Conservation (phyloP, 2,329 filamentous ascomycete genomes). For the Arthrobotrys musiformis region DNA sequence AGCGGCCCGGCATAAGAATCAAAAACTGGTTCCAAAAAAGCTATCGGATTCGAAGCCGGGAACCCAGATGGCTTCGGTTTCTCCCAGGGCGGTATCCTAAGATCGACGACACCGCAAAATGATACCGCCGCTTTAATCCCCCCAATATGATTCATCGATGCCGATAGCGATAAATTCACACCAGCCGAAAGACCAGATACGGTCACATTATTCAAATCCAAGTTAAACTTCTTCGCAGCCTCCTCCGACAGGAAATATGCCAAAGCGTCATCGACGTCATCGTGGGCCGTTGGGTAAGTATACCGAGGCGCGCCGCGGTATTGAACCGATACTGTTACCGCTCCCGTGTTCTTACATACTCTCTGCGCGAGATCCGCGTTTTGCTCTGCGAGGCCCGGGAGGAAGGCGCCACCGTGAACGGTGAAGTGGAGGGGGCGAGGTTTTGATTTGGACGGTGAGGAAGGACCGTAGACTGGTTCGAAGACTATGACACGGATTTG, state of each 20-base stretch:
- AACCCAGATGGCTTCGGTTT: conserved; percentile 62
- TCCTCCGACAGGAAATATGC: conserved; percentile 62
- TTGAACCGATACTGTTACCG: conserved; percentile 62
- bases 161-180: conserved; percentile 64
- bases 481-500: conserved; percentile 62
- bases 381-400: conserved; percentile 64
- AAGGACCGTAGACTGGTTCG: conserved; percentile 55
- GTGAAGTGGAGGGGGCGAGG: conserved; percentile 64
- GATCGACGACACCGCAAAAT: conserved; percentile 64
- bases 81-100: conserved; percentile 62
- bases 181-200: conserved; percentile 65
- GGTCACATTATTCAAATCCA: conserved; percentile 64
- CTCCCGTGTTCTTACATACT: conserved; percentile 63
- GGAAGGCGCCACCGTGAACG: conserved; percentile 65
- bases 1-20: conserved; percentile 64
- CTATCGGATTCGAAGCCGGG: conserved; percentile 63
- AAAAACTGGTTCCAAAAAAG: conserved; percentile 63
- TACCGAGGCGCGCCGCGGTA: conserved; percentile 64
- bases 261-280: conserved; percentile 65
- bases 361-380: conserved; percentile 61
- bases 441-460: conserved; percentile 31
- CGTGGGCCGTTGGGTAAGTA: conserved; percentile 63
- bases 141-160: conserved; percentile 60
- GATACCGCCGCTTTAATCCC: conserved; percentile 61
- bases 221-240: conserved; percentile 61